A percentile compares a stretch with the other conserved stretches of the same genome.
Evolutionary conservation across 139 green algal species (phyloP).

Genomic region (Chlamydomonas sphaeroides): DNA sequence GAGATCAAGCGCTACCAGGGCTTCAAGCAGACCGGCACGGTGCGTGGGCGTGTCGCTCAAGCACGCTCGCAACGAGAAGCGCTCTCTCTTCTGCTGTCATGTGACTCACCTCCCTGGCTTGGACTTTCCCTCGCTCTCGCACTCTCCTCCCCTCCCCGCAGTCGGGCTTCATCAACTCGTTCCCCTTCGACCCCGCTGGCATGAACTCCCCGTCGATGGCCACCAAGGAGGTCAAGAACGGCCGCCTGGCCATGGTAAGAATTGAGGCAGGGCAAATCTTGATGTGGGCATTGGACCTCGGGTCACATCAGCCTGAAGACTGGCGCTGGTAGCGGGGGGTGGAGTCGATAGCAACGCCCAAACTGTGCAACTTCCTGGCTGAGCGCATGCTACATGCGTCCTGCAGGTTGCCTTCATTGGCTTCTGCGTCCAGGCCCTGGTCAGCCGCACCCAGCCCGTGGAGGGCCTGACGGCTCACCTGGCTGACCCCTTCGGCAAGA

Average conservation of each 20-base stretch:
- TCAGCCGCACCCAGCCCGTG: conserved; percentile 69
- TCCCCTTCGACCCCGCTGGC: conserved; percentile 88
- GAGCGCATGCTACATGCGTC: no score
- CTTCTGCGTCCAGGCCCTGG: conserved; percentile 73
- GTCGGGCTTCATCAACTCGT: conserved; percentile 85
- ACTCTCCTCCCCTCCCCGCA: conserved; percentile 48
- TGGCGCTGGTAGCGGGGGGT: no score
- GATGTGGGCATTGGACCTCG: no score
- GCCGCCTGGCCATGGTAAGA: conserved; percentile 88
- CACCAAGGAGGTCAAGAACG: conserved; percentile 98
- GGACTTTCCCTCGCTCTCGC: no score
- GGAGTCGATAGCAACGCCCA: no score
- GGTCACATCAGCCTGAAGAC: no score
- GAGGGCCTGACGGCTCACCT: conserved; percentile 70
- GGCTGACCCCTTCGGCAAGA: conserved; percentile 78
- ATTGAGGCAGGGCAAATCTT: no score
- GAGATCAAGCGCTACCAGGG: conserved; percentile 88
- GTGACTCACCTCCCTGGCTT: no score
- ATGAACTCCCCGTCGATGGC: conserved; percentile 83
- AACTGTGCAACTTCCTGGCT: no score
- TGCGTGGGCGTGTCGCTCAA: no score
- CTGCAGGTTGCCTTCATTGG: conserved; percentile 80
- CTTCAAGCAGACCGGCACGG: conserved; percentile 86
- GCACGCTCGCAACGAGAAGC: no score
- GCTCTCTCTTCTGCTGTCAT: no score